Percentiles rank a stretch among this genome's conserved stretches.
Evolutionary conservation across 176 grass and related monocot species (phyloP).

Genomic region (Eremochloa ophiuroides): DNA sequence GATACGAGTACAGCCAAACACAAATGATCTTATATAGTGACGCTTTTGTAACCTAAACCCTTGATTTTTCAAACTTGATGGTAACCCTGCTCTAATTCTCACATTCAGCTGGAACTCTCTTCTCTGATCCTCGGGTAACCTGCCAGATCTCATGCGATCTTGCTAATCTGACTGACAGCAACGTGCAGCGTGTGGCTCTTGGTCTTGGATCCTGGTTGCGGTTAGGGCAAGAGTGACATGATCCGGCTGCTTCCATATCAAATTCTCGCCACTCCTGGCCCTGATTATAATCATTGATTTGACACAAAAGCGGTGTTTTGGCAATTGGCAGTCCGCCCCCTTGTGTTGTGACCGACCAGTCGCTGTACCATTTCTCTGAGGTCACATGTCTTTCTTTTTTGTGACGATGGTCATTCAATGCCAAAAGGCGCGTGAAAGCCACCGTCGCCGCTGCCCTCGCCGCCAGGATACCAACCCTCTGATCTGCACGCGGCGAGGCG

Average conservation of each 20-base stretch:
- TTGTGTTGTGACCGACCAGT: neutral
- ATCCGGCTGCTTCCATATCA: slow-evolving; percentile 17
- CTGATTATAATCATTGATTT: neutral
- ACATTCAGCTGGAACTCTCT: neutral
- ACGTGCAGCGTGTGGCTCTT: slow-evolving; percentile 15
- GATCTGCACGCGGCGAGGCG: too few species aligned
- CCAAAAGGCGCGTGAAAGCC: too few species aligned
- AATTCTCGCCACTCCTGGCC: slow-evolving; percentile 5
- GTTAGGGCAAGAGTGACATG: neutral
- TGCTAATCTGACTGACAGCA: slow-evolving; percentile 26
- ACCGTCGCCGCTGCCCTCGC: too few species aligned
- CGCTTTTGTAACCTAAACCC: too few species aligned
- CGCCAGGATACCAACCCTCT: too few species aligned
- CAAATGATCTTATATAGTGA: too few species aligned
- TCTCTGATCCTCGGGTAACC: neutral
- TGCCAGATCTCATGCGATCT: slow-evolving; percentile 14
- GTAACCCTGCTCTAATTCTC: neutral
- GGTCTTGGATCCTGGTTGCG: neutral
- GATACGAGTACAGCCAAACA: too few species aligned
- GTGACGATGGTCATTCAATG: neutral
- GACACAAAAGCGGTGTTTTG: neutral
- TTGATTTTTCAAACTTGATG: neutral
- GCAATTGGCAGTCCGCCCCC: neutral
- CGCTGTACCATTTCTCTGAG: slow-evolving; percentile 29
- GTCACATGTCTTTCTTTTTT: neutral